Percentiles rank a stretch among this genome's conserved stretches.
Conservation (phyloP, 2,329 filamentous ascomycete genomes). For the Pseudogymnoascus sp. region DNA sequence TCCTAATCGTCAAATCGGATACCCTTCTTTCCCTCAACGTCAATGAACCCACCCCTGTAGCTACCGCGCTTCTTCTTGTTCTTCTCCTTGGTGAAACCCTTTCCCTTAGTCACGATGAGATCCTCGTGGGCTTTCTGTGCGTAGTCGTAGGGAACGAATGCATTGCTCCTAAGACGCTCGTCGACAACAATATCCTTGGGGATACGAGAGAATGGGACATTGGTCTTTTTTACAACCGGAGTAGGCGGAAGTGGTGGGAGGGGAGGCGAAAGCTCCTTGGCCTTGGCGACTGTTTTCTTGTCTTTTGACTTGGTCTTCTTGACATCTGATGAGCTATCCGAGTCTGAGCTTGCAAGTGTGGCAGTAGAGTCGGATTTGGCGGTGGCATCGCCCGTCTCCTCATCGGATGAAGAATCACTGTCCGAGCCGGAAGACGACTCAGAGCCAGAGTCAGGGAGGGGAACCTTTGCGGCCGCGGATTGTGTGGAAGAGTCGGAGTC, state of each 20-base stretch:
- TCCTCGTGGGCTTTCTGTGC: constrained; percentile 83
- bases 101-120: constrained; percentile 83
- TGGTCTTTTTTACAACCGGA: constrained; percentile 40
- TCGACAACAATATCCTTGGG: constrained; percentile 62
- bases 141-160: constrained; percentile 78
- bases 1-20: constrained; percentile 87
- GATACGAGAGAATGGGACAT: constrained; percentile 70
- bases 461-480: constrained; percentile 18
- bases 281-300: constrained; percentile 19
- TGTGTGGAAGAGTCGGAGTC: constrained; percentile 19
- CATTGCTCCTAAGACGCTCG: constrained; percentile 66
- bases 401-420: constrained; percentile 32
- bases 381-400: constrained; percentile 22
- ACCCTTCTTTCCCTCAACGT: constrained; percentile 72
- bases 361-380: constrained; percentile 35
- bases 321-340: neutral
- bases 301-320: constrained; percentile 16
- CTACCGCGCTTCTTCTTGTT: constrained; percentile 95
- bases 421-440: constrained; percentile 39
- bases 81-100: constrained; percentile 99
- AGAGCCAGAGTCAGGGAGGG: constrained; percentile 34
- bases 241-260: constrained; percentile 27
- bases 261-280: constrained; percentile 21
- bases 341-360: constrained; percentile 42
- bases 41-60: constrained; percentile 83